Evolutionary conservation across 352 stramenopile genomes (phyloP).

Genomic region (Globisporangium middletonii): DNA sequence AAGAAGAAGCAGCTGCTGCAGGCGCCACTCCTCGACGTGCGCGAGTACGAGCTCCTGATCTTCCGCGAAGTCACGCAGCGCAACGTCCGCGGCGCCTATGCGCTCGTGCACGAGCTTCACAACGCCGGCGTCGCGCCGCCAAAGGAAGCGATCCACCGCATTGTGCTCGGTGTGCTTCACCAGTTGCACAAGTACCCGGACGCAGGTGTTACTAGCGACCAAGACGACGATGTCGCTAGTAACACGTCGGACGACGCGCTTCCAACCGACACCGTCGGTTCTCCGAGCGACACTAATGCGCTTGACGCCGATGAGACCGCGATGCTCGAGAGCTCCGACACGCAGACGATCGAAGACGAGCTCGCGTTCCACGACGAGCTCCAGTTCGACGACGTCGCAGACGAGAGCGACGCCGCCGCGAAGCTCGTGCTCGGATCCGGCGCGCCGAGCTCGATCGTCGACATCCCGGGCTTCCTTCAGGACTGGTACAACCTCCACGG

Average conservation of each 20-base stretch:
- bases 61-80: constrained; percentile 46
- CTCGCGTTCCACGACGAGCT: constrained; percentile 27
- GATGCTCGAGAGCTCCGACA: constrained; percentile 34
- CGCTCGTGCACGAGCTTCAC: constrained; percentile 78
- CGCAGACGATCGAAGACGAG: constrained; percentile 42
- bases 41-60: constrained; percentile 68
- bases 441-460: constrained; percentile 39
- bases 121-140: constrained; percentile 61
- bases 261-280: constrained; percentile 8
- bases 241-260: constrained; percentile 9
- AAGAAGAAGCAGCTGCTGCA: constrained; percentile 47
- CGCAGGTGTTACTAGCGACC: background rate
- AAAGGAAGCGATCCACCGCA: constrained; percentile 62
- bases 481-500: constrained; percentile 83
- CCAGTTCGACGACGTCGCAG: constrained; percentile 34
- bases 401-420: constrained; percentile 11
- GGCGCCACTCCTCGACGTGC: constrained; percentile 15
- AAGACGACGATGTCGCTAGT: background rate
- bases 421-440: constrained; percentile 26
- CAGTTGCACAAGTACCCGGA: constrained; percentile 21
- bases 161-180: constrained; percentile 57
- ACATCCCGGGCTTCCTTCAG: constrained; percentile 73
- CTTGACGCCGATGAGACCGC: constrained; percentile 13
- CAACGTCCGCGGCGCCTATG: constrained; percentile 44
- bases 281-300: constrained; percentile 10